Conservation (phyloP, 2,329 filamentous ascomycete genomes). For the Colletotrichum eremochloae region DNA sequence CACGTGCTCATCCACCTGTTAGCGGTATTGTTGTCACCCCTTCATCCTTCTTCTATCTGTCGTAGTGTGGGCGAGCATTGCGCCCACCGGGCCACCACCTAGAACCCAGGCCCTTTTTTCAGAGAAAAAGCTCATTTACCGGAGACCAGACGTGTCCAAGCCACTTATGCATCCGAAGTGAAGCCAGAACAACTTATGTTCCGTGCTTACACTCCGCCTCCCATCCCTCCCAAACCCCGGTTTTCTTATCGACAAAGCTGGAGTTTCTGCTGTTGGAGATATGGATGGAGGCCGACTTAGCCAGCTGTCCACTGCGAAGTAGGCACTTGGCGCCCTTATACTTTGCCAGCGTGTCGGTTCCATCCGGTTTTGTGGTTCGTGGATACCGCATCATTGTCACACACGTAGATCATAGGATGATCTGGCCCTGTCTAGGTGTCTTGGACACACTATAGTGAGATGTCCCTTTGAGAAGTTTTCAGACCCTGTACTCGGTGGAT, state of each 20-base stretch:
- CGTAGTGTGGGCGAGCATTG: background rate
- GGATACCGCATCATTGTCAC: conserved; percentile 4
- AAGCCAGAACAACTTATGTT: background rate
- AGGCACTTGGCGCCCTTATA: conserved; percentile 5
- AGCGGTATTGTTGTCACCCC: background rate
- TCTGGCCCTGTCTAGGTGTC: conserved; percentile 16
- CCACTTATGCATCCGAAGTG: background rate
- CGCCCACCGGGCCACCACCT: conserved; percentile 22
- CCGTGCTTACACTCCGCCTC: conserved; percentile 5
- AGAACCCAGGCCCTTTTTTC: conserved; percentile 10
- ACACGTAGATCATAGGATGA: conserved; percentile 11
- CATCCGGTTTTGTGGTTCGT: conserved; percentile 32
- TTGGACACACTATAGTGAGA: conserved; percentile 11
- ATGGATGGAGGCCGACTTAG: background rate
- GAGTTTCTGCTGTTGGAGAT: conserved; percentile 8
- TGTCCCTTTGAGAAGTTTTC: background rate
- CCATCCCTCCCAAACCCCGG: background rate
- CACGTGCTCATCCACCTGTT: background rate
- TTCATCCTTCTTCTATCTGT: background rate
- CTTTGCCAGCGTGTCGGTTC: background rate
- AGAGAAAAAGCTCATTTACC: conserved; percentile 29
- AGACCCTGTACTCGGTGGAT: conserved; percentile 4
- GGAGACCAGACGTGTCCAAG: conserved; percentile 31
- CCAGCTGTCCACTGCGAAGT: conserved; percentile 14
- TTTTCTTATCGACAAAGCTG: background rate